These are phyloP conservation scores for Leccinum incarnatum DNA, from an alignment of 768 basidiomycete genomes.

Conservation along the genomic window DNA sequence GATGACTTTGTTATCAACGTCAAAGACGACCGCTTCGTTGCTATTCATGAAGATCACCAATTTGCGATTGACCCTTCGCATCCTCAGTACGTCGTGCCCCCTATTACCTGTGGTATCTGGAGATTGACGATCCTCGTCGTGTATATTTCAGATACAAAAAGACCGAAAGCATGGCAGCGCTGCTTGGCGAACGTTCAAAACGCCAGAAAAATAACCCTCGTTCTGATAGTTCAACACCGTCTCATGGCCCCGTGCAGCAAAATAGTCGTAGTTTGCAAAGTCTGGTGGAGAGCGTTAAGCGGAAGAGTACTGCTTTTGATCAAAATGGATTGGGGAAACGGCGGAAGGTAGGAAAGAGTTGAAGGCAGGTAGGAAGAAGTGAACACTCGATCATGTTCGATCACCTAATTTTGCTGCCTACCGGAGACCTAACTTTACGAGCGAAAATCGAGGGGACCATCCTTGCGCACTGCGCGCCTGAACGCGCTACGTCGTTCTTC, in stretches of 20 bases:
- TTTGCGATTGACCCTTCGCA: slow-evolving; percentile 97
- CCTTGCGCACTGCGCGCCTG: background rate
- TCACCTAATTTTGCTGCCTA: background rate
- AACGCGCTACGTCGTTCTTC: background rate
- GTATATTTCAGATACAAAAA: slow-evolving; percentile 71
- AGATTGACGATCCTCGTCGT: background rate
- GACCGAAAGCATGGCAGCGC: slow-evolving; percentile 84
- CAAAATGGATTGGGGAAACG: slow-evolving; percentile 38
- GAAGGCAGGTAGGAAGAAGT: background rate
- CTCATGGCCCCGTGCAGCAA: slow-evolving; percentile 2
- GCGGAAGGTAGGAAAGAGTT: slow-evolving; percentile 29
- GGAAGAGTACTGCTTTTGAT: slow-evolving; percentile 52
- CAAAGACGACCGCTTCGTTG: slow-evolving; percentile 84
- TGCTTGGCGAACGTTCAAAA: slow-evolving; percentile 81
- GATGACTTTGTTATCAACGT: slow-evolving; percentile 82
- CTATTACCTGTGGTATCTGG: background rate
- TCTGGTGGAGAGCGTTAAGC: slow-evolving; percentile 85
- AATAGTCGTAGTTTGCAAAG: slow-evolving; percentile 46
- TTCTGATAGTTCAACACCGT: background rate
- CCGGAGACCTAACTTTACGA: background rate
- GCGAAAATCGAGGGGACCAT: background rate
- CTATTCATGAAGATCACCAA: slow-evolving; percentile 82
- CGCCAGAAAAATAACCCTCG: slow-evolving; percentile 43
- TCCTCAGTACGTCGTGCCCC: slow-evolving; percentile 67
- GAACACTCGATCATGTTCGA: background rate